Base-by-base conservation (phyloP, 1,139 yeast genomes). In the Suhomyces anneliseae region DNA sequence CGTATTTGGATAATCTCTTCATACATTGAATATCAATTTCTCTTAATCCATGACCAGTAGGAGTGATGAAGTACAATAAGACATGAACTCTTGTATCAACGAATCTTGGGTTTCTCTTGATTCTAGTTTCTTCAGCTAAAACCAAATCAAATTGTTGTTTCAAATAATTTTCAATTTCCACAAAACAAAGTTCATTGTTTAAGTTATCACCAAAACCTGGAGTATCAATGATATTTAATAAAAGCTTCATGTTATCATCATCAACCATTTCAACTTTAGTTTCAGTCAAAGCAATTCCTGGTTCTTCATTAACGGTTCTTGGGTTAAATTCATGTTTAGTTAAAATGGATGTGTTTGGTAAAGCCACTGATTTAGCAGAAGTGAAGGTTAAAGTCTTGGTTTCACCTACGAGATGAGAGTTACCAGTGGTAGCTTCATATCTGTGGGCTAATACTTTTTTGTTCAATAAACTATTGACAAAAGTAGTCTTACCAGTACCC, bases 101-200 rank as follows among this genome's bases (percentile, higher is more conserved):
- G 57, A 87, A 87, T 47, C 90, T 69, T 31, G 95, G 95, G 59
- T 87, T 86, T 79, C 99, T 83, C 68, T 88, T 84, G 55, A 93
- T 89, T 53, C 96, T 80, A 14, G 95, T 85, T 65, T 93, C 98
- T 66, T 93, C 98, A 11, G 89, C 85, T 55, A 93, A 78, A 36
- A 92, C 95, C 57, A 87, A 90, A 66, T 93, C 99, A 65, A 88
- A 92, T 66, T 92, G 97, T 62, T 85, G 89, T 61, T 88, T 93
- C 55, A 93, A 72, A 64, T 84, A 92, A 50, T 80, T 81, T 46
- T 85, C 83, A 50, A 93, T 84, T 54, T 87, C 87, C 34, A 74
- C 75, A 60, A 88, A 87, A 62, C 90, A 62, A 50, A 72, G 52
- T 40, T 79, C 81, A 58, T 85, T 84, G 61, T 85, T 85, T 54